phyloP scores from a whole-genome alignment of 768 basidiomycete species.

The Gloeophyllum trabeum region DNA sequence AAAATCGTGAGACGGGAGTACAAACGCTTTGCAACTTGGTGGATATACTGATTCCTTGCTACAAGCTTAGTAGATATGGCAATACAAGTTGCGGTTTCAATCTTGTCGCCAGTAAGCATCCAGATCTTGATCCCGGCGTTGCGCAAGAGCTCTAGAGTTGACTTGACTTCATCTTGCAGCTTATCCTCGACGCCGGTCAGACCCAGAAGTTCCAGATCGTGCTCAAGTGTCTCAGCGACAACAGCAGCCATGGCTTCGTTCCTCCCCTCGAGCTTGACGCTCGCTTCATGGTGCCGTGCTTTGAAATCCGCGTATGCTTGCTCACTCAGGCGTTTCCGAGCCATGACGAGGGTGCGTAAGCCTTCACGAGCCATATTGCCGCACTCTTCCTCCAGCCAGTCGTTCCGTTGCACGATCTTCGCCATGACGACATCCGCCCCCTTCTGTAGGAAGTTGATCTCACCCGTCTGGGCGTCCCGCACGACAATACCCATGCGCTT shows the following conservation, averaged over 20 bases:
- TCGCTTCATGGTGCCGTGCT: slow-evolving; percentile 60
- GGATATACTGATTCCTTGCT: slow-evolving; percentile 92
- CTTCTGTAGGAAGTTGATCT: slow-evolving; percentile 88
- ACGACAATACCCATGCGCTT: slow-evolving; percentile 99
- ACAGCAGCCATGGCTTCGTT: slow-evolving; percentile 74
- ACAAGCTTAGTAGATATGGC: slow-evolving; percentile 96
- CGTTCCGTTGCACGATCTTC: slow-evolving; percentile 88
- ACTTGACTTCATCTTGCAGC: slow-evolving; percentile 92
- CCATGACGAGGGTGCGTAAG: slow-evolving; percentile 88
- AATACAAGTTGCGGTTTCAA: slow-evolving; percentile 97
- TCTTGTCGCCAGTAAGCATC: slow-evolving; percentile 99
- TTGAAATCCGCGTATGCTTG: slow-evolving; percentile 71
- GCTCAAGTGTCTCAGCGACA: slow-evolving; percentile 70
- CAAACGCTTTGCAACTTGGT: slow-evolving; percentile 86
- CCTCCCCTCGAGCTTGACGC: slow-evolving; percentile 65
- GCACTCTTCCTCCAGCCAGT: slow-evolving; percentile 98
- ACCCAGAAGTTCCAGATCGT: slow-evolving; percentile 84
- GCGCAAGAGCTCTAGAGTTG: slow-evolving; percentile 81
- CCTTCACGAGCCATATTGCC: slow-evolving; percentile 99
- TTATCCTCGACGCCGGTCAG: slow-evolving; percentile 99
- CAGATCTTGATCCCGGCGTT: slow-evolving; percentile 99
- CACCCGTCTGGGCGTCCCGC: slow-evolving; percentile 61
- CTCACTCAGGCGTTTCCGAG: slow-evolving; percentile 59
- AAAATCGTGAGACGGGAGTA: slow-evolving; percentile 1
- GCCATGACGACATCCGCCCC: slow-evolving; percentile 99